phyloP scores from a whole-genome alignment of 257 asterid genomes.

The Fraxinus anomala region DNA sequence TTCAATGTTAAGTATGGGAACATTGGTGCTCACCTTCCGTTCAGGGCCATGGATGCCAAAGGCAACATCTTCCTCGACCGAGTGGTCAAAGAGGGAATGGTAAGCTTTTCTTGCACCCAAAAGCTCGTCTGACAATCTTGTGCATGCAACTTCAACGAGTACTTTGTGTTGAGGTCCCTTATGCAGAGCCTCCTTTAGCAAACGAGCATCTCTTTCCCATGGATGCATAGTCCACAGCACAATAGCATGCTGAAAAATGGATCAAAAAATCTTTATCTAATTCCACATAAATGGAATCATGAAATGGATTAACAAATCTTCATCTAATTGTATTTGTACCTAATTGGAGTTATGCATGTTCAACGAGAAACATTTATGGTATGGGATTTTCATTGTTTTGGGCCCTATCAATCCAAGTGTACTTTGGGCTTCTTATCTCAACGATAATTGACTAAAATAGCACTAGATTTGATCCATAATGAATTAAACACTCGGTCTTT shows the following conservation, averaged over 20 bases:
- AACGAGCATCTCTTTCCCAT: slow-evolving; percentile 88
- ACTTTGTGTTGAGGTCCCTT: slow-evolving; percentile 45
- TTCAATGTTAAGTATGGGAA: not conserved
- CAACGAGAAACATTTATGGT: too few species aligned
- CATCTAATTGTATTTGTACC: too few species aligned
- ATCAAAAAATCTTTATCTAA: not conserved
- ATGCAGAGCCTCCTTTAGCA: slow-evolving; percentile 55
- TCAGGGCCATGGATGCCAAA: slow-evolving; percentile 45
- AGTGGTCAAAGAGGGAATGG: slow-evolving; percentile 74
- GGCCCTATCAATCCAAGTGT: not conserved
- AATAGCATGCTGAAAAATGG: slow-evolving; percentile 58
- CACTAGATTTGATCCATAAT: not conserved
- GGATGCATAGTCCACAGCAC: slow-evolving; percentile 89
- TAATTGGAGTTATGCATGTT: too few species aligned
- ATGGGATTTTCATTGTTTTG: too few species aligned
- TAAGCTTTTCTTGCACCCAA: slow-evolving; percentile 84
- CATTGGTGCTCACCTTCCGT: slow-evolving; percentile 42
- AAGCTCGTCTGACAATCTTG: slow-evolving; percentile 68
- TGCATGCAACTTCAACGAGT: slow-evolving; percentile 67
- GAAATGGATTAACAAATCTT: not conserved
- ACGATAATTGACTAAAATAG: not conserved
- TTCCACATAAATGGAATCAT: not conserved
- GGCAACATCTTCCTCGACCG: slow-evolving; percentile 80
- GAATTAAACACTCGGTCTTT: not conserved
- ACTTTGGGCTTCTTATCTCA: not conserved